A percentile compares a stretch with the other conserved stretches of the same genome.
phyloP scores from a whole-genome alignment of 441 rosid genomes.

The Pelargonium citronellum region DNA sequence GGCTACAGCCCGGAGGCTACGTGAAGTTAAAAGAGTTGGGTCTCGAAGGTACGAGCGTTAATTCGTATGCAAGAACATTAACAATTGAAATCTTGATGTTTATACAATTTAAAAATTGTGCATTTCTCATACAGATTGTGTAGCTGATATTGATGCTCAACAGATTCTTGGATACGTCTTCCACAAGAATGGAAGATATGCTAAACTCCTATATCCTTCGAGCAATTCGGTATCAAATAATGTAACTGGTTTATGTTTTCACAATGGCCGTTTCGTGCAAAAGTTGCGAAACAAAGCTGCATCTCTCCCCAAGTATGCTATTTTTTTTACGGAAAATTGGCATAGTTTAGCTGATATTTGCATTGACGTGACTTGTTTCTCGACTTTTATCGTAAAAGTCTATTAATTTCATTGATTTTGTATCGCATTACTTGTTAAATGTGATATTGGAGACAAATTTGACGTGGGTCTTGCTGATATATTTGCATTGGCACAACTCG shows the following conservation, averaged over 20 bases:
- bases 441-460: no score
- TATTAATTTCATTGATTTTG: no score
- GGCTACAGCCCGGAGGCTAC: constrained; percentile 11
- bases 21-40: constrained; percentile 3
- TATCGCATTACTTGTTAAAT: no score
- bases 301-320: constrained; percentile 1
- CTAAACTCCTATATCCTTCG: constrained; percentile 12
- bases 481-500: no score
- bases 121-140: neutral
- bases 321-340: no score
- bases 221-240: constrained; percentile 6
- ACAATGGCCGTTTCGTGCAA: constrained; percentile 17
- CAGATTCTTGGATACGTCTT: constrained; percentile 17
- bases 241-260: constrained; percentile 19
- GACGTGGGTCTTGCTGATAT: no score
- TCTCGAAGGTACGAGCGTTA: constrained; percentile 9
- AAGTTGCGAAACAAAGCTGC: constrained; percentile 21
- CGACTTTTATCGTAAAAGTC: neutral
- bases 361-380: no score
- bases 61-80: neutral
- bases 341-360: no score
- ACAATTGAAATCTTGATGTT: neutral
- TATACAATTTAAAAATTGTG: neutral
- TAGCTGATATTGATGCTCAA: constrained; percentile 12
- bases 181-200: constrained; percentile 15